Conservation (phyloP, 2,329 filamentous ascomycete genomes). For the Ophiosphaerella herpotricha region DNA sequence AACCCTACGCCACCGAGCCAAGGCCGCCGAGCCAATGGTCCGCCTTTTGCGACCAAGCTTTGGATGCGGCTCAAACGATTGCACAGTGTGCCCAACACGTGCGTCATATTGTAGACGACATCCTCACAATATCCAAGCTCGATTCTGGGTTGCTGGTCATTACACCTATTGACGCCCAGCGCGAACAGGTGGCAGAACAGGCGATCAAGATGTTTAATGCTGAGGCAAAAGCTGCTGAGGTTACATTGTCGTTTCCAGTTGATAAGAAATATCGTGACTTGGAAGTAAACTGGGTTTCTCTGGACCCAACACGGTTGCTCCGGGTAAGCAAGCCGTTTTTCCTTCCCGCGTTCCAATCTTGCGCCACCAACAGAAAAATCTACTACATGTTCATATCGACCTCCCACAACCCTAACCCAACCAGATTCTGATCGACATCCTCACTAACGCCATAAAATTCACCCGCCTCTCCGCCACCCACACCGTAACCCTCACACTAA, state of each 20-base stretch:
- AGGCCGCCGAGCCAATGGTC: conserved; percentile 12
- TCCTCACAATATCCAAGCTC: conserved; percentile 52
- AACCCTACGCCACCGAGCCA: conserved; percentile 8
- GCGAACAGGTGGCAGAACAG: conserved; percentile 37
- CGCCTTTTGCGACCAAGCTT: conserved; percentile 24
- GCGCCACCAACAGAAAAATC: background rate
- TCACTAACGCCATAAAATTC: conserved; percentile 54
- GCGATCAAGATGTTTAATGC: conserved; percentile 46
- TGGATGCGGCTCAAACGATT: conserved; percentile 49
- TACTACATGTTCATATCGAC: background rate
- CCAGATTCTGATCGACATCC: conserved; percentile 40
- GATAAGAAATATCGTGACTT: conserved; percentile 46
- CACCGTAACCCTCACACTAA: conserved; percentile 37
- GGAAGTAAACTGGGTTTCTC: conserved; percentile 44
- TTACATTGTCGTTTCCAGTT: conserved; percentile 31
- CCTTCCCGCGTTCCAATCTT: background rate
- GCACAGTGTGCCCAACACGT: conserved; percentile 51
- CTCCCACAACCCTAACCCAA: no score
- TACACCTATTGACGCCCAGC: conserved; percentile 46
- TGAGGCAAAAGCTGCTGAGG: conserved; percentile 38
- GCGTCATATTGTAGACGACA: conserved; percentile 54
- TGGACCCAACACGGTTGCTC: conserved; percentile 49
- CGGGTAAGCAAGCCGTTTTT: conserved; percentile 42
- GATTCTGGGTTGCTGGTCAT: conserved; percentile 50
- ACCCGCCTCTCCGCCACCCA: conserved; percentile 43